These are phyloP conservation scores for Leishmania amazonensis DNA, from an alignment of 208 protist genomes.

Conservation along the genomic window DNA sequence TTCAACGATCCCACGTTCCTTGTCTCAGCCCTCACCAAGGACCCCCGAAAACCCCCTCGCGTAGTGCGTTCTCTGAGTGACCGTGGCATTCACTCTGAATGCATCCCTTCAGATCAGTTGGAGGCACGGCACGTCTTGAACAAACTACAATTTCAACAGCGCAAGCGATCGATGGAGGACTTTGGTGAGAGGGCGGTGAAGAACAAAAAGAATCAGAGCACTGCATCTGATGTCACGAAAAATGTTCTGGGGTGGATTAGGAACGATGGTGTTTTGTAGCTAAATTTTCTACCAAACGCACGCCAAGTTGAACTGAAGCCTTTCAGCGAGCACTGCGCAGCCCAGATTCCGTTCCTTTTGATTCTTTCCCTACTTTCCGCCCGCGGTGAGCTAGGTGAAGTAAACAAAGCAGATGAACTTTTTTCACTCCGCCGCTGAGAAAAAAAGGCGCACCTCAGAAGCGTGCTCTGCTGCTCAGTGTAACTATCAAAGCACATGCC, in stretches of 20 bases:
- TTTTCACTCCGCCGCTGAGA: too few relatives aligned
- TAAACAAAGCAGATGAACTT: background rate
- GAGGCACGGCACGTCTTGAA: slow-evolving; percentile 78
- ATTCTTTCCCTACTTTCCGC: background rate
- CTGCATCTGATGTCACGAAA: slow-evolving; percentile 75
- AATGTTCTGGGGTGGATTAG: slow-evolving; percentile 88
- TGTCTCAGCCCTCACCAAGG: slow-evolving; percentile 50
- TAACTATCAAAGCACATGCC: background rate
- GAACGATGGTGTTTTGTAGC: slow-evolving; percentile 35
- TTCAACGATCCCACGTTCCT: slow-evolving; percentile 49
- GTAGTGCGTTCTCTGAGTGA: slow-evolving; percentile 52
- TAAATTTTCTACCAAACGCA: background rate
- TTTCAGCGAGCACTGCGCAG: background rate
- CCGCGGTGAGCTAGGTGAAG: background rate
- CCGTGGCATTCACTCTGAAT: slow-evolving; percentile 69
- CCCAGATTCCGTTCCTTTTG: background rate
- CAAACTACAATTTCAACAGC: slow-evolving; percentile 80
- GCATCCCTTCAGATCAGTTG: slow-evolving; percentile 64
- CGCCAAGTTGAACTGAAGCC: background rate
- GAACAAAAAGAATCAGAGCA: slow-evolving; percentile 68
- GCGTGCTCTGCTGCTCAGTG: background rate
- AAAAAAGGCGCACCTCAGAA: background rate
- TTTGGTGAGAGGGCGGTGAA: slow-evolving; percentile 60
- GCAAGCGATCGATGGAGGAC: slow-evolving; percentile 66
- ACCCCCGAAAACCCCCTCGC: slow-evolving; percentile 48